Conservation (phyloP, 257 asterid genomes). For the Schizonepeta tenuifolia region DNA sequence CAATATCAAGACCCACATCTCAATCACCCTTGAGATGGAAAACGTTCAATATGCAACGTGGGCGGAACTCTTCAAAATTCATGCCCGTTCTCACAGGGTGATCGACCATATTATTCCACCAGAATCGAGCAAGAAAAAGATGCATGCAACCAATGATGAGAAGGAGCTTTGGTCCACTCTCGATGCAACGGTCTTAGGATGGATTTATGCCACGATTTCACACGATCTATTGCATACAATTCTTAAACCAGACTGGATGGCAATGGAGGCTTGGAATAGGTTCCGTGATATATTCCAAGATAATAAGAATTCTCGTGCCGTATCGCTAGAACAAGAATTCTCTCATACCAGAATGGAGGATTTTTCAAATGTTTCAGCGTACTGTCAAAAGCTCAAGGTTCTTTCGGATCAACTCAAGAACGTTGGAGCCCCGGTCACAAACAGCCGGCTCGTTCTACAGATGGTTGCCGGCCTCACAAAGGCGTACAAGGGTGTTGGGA, state of each 20-base stretch:
- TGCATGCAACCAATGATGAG: background rate
- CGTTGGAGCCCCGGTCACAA: background rate
- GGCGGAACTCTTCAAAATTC: background rate
- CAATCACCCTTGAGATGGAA: conserved; percentile 11
- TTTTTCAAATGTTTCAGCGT: background rate
- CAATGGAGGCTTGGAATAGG: background rate
- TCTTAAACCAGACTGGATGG: background rate
- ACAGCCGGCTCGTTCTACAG: background rate
- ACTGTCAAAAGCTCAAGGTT: background rate
- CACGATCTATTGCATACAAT: background rate
- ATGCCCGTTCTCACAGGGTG: background rate
- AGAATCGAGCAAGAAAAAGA: no score
- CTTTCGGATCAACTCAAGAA: background rate
- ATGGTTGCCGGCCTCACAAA: background rate
- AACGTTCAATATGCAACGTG: background rate
- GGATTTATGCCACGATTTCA: background rate
- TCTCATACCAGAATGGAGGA: background rate
- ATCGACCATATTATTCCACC: background rate
- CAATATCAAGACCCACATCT: background rate
- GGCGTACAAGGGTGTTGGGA: background rate
- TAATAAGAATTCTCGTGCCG: background rate
- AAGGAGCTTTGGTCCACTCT: background rate
- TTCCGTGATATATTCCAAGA: background rate
- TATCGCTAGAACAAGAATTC: background rate
- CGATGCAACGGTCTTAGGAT: background rate